phyloP scores from a whole-genome alignment of 1,139 yeast genomes.

The Sugiyamaella sp. region DNA sequence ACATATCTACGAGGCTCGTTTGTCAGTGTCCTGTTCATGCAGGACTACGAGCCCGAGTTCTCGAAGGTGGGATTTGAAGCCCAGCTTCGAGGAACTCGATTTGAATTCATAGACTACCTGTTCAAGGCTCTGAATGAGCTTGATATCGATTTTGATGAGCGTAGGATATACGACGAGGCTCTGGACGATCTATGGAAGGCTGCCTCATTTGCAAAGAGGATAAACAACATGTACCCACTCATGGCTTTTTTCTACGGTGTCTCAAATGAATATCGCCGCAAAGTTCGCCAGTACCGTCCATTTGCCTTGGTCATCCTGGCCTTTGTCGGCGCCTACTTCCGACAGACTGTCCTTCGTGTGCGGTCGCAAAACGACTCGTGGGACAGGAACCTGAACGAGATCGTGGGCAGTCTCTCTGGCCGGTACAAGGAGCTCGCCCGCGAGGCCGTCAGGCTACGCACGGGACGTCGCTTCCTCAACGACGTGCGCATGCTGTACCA shows the following conservation, averaged over 20 bases:
- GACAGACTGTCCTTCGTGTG: conserved; percentile 13
- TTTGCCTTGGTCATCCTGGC: conserved; percentile 20
- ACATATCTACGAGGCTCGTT: background rate
- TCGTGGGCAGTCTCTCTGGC: conserved; percentile 2
- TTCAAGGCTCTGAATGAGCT: background rate
- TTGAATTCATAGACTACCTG: conserved; percentile 16
- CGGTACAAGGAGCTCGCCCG: conserved; percentile 6
- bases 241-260: conserved; percentile 11
- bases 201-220: background rate
- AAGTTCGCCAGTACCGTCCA: conserved; percentile 16
- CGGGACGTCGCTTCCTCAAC: background rate
- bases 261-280: conserved; percentile 5
- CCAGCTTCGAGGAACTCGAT: background rate
- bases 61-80: background rate
- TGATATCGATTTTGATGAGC: conserved; percentile 1
- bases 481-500: background rate
- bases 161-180: background rate
- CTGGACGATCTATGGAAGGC: background rate
- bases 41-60: background rate
- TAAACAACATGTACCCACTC: conserved; percentile 14
- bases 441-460: conserved; percentile 10
- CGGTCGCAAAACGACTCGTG: conserved; percentile 13
- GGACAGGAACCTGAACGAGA: conserved; percentile 16
- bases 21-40: conserved; percentile 1
- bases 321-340: conserved; percentile 9